phyloP scores from a whole-genome alignment of 768 basidiomycete genomes.

The Tricholoma matsutake region DNA sequence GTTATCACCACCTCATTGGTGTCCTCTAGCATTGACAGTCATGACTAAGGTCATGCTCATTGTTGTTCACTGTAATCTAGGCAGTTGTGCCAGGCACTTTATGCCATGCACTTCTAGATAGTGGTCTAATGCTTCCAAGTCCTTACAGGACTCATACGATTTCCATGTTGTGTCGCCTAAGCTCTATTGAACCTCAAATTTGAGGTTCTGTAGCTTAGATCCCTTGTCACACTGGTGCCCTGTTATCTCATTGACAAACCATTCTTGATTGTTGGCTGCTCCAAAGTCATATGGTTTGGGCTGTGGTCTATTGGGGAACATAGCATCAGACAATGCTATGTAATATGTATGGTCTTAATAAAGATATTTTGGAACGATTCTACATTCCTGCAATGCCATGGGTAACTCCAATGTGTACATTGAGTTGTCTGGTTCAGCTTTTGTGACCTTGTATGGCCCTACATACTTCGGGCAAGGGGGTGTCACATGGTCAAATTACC shows the following conservation, averaged over 20 bases:
- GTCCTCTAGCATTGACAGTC: neutral
- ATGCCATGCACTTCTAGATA: constrained; percentile 28
- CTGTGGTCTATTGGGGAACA: constrained; percentile 2
- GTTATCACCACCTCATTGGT: neutral
- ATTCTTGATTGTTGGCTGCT: too few relatives aligned
- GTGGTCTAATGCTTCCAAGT: constrained; percentile 25
- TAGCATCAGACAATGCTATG: neutral
- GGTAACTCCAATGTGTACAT: too few relatives aligned
- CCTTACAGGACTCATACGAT: constrained; percentile 18
- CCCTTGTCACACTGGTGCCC: constrained; percentile 18
- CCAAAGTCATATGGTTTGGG: constrained; percentile 33
- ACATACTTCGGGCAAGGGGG: too few relatives aligned
- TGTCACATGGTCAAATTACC: too few relatives aligned
- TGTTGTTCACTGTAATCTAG: neutral
- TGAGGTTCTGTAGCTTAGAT: constrained; percentile 6
- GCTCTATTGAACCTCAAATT: constrained; percentile 28
- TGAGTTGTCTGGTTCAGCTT: constrained; percentile 16
- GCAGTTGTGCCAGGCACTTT: neutral
- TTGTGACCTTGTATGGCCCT: constrained; percentile 33
- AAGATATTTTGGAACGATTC: constrained; percentile 4
- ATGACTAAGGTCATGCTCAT: neutral
- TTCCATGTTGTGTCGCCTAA: constrained; percentile 34
- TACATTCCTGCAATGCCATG: neutral
- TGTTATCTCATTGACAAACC: constrained; percentile 32
- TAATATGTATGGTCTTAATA: constrained; percentile 4